Conservation (phyloP, 73 alveolate species). For the Tetrahymena malaccensis region DNA sequence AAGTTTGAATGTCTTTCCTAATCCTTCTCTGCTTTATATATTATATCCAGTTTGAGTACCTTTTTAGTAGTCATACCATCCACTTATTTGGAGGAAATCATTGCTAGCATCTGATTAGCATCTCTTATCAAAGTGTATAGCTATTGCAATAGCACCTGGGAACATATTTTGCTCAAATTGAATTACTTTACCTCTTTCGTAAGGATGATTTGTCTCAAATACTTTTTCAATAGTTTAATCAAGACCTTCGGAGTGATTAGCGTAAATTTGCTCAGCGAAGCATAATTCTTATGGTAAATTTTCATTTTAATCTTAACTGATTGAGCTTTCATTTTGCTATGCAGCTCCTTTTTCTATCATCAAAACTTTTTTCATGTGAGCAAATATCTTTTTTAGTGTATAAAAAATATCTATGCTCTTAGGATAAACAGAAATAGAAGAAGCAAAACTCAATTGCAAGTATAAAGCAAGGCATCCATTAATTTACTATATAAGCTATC, state of each 20-base stretch:
- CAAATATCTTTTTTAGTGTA: not conserved
- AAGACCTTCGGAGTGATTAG: constrained; percentile 61
- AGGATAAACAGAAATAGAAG: not conserved
- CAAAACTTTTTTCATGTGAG: not conserved
- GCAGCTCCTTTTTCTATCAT: not conserved
- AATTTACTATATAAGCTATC: not conserved
- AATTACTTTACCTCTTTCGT: constrained; percentile 64
- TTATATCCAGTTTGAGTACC: constrained; percentile 48
- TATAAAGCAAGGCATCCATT: not conserved
- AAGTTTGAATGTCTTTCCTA: constrained; percentile 54
- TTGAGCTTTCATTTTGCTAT: not conserved
- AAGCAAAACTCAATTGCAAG: not conserved
- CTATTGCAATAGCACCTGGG: constrained; percentile 81
- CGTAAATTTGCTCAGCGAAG: not conserved
- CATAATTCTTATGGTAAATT: not conserved
- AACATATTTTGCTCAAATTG: constrained; percentile 52
- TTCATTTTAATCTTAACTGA: not conserved
- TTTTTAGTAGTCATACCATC: constrained; percentile 23
- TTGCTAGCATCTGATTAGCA: constrained; percentile 55
- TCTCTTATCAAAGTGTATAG: constrained; percentile 69
- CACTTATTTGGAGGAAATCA: constrained; percentile 45
- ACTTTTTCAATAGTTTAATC: constrained; percentile 67
- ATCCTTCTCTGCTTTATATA: constrained; percentile 39
- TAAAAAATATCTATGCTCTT: not conserved
- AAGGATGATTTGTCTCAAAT: constrained; percentile 89